phyloP scores from a whole-genome alignment of 164 flowering plant species.

The Kingdonia uniflora region DNA sequence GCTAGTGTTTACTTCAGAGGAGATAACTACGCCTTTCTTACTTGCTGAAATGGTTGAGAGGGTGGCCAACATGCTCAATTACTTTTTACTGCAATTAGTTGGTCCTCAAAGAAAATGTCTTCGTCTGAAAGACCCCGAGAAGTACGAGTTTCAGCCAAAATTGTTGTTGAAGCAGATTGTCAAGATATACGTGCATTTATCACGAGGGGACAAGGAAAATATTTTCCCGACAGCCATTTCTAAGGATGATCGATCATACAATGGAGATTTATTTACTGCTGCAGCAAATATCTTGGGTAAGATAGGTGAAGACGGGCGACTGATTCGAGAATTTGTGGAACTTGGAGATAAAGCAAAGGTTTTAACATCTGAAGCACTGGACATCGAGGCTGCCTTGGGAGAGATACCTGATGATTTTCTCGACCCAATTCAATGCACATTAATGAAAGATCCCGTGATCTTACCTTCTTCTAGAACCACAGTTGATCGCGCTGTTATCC shows the following conservation, averaged over 20 bases:
- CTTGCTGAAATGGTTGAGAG: constrained; percentile 99
- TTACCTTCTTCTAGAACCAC: constrained; percentile 87
- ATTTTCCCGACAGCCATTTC: too few relatives aligned
- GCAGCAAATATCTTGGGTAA: too few relatives aligned
- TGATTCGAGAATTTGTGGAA: too few relatives aligned
- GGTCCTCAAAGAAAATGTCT: constrained; percentile 95
- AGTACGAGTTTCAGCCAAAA: constrained; percentile 90
- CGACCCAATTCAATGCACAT: constrained; percentile 48
- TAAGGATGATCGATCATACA: too few relatives aligned
- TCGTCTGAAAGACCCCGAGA: constrained; percentile 79
- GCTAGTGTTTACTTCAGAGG: constrained; percentile 92
- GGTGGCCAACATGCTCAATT: constrained; percentile 97
- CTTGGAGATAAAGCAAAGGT: too few relatives aligned
- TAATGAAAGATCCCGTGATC: constrained; percentile 96
- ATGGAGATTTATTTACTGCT: too few relatives aligned
- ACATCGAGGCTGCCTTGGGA: too few relatives aligned
- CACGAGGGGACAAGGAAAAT: too few relatives aligned
- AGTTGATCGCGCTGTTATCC: constrained; percentile 86
- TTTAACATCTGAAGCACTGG: too few relatives aligned
- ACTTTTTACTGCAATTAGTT: constrained; percentile 86
- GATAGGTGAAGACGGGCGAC: too few relatives aligned
- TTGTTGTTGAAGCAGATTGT: constrained; percentile 76
- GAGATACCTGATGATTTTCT: too few relatives aligned
- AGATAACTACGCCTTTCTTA: constrained; percentile 84
- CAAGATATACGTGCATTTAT: too few relatives aligned